A percentile compares a stretch with the other conserved stretches of the same genome.
Conservation (phyloP, 257 asterid species). For the Plantago ovata region DNA sequence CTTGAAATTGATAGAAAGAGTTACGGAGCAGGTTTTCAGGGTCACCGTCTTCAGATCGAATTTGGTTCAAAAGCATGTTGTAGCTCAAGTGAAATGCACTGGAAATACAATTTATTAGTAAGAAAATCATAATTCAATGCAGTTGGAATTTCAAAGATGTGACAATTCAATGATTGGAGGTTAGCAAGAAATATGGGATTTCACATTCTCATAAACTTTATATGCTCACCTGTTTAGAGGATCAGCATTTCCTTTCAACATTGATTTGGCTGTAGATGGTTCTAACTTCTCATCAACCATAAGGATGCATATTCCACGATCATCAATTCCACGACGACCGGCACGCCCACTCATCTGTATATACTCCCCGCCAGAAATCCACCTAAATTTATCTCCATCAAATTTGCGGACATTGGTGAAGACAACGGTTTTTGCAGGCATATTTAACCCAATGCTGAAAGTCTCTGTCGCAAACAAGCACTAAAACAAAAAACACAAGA, state of each 20-base stretch:
- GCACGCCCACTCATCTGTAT: constrained; percentile 99
- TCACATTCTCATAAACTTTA: background rate
- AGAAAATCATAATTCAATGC: background rate
- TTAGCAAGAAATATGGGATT: too few relatives aligned
- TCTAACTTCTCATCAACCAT: constrained; percentile 98
- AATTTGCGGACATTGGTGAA: constrained; percentile 94
- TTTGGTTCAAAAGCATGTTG: constrained; percentile 94
- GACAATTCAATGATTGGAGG: too few relatives aligned
- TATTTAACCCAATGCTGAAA: constrained; percentile 96
- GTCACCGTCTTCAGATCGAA: constrained; percentile 91
- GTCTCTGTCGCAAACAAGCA: constrained; percentile 99
- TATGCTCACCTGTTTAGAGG: constrained; percentile 73
- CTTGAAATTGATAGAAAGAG: constrained; percentile 94
- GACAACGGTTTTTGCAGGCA: constrained; percentile 99
- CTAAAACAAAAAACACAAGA: constrained; percentile 37
- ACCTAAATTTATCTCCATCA: constrained; percentile 95
- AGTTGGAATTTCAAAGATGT: background rate
- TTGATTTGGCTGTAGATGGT: constrained; percentile 83
- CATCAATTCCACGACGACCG: constrained; percentile 99
- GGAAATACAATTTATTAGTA: constrained; percentile 30
- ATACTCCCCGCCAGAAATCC: constrained; percentile 97
- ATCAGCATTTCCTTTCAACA: constrained; percentile 97
- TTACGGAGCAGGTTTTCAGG: constrained; percentile 92
- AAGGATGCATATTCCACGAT: constrained; percentile 97
- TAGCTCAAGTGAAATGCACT: constrained; percentile 98